Evolutionary conservation across 768 basidiomycete genomes (phyloP), one percentile per base, ranked within the genome.

Genomic region (Amyloporia xantha): DNA sequence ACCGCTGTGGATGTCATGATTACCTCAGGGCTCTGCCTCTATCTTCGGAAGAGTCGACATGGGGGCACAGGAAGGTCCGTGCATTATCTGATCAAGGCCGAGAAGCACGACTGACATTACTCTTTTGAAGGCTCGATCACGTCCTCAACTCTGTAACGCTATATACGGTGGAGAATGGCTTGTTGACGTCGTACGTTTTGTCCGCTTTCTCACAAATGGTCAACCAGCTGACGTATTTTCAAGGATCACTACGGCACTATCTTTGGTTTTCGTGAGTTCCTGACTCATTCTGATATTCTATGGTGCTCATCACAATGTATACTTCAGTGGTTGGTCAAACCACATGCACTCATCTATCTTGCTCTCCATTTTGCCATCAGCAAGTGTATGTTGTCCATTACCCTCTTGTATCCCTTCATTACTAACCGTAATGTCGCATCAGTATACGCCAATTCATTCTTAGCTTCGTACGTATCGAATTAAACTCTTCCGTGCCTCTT

Each of bases 401-500:
- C n/a, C n/a, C n/a, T n/a, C n/a, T n/a, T 20, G 5, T 37, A 12
- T n/a, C 10, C 26, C 41, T 2, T 38, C 40, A 21, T 23, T 9
- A 23, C 37, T 4, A 26, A 6, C 25, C 13, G 27, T 28, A 17
- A n/a, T 28, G 23, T 30, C n/a, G n/a, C n/a, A n/a, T 20, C 54
- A 62, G 62, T 62, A 12, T 62, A 64, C 38, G 62, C 61, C 11
- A 64, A 60, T 47, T 57, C 60, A 21, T 56, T 62, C 47, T 51
- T 64, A 38, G 62, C 61, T 38, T 57, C 62, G 62, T 64, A 44
- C 40, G 56, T 55, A 10, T 26, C 40, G 20, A 19, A 37, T 11
- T 17, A 21, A 7, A 39, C 15, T 19, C 38, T 13, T 21, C 38
- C 38, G 38, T 21, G 12, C 9, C 20, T 19, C 38, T 39, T 9